Evolutionary conservation across 2,329 filamentous ascomycete genomes (phyloP).

Genomic region (Leptographium radiaticola): DNA sequence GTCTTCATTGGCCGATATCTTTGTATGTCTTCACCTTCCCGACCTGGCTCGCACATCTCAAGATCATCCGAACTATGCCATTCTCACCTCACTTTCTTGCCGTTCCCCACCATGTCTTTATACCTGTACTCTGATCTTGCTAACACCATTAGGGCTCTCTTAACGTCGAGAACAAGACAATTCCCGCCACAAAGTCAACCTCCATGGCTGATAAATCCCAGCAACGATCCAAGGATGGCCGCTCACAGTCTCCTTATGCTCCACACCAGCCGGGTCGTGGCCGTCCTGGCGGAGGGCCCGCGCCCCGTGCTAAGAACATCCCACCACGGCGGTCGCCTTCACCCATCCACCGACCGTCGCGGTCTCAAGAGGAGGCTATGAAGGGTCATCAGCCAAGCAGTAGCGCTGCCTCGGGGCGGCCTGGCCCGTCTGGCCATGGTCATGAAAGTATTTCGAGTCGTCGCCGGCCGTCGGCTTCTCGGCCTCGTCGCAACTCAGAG

Average conservation of each 20-base stretch:
- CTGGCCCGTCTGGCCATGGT: neutral
- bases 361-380: constrained; percentile 54
- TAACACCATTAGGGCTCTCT: constrained; percentile 44
- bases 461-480: constrained; percentile 23
- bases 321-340: constrained; percentile 29
- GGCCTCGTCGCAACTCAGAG: constrained; percentile 64
- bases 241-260: constrained; percentile 3
- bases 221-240: neutral
- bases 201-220: neutral
- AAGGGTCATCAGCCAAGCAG: constrained; percentile 27
- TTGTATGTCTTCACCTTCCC: constrained; percentile 17
- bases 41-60: neutral
- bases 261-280: constrained; percentile 18
- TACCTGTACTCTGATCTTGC: neutral
- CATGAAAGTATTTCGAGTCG: constrained; percentile 10
- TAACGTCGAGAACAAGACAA: constrained; percentile 46
- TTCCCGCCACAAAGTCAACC: neutral
- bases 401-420: constrained; percentile 8
- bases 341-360: constrained; percentile 43
- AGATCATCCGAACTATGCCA: neutral
- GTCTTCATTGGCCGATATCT: constrained; percentile 55
- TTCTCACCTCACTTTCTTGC: neutral
- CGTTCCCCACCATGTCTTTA: too few species aligned
- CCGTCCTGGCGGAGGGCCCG: constrained; percentile 25
- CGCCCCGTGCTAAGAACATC: constrained; percentile 32